Percentiles rank a stretch among this genome's conserved stretches.
Evolutionary conservation across 108 stramenopile species (phyloP).

Genomic region (Nitzschia sp.): DNA sequence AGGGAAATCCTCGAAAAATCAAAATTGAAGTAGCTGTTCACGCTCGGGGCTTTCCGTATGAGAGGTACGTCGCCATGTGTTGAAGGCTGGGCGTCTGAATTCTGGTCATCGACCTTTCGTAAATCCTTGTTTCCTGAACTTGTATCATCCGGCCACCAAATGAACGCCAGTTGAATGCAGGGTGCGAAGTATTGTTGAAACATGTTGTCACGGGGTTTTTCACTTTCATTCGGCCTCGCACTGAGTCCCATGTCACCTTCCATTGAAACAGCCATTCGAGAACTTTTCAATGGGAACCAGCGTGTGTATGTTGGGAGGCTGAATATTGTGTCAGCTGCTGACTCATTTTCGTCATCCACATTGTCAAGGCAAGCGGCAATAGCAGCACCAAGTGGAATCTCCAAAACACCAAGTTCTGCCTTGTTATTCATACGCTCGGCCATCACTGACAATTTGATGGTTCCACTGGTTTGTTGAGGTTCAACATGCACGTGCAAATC

Average conservation of each 20-base stretch:
- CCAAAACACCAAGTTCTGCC: conserved; percentile 70
- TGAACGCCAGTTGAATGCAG: conserved; percentile 68
- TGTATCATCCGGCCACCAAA: conserved; percentile 43
- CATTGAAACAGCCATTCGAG: conserved; percentile 51
- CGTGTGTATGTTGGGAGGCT: conserved; percentile 44
- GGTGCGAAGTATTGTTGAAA: conserved; percentile 68
- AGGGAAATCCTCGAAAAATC: conserved; percentile 58
- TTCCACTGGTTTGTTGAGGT: conserved; percentile 80
- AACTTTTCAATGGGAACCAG: conserved; percentile 80
- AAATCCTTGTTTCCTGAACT: not conserved
- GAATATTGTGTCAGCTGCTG: conserved; percentile 4
- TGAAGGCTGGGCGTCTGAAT: not conserved
- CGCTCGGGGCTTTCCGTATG: conserved; percentile 11
- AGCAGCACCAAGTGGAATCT: conserved; percentile 68
- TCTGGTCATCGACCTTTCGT: not conserved
- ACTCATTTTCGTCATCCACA: conserved; percentile 14
- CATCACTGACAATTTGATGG: conserved; percentile 70
- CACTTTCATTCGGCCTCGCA: conserved; percentile 55
- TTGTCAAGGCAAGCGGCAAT: conserved; percentile 69
- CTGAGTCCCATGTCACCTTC: conserved; percentile 80
- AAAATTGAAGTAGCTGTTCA: conserved; percentile 62
- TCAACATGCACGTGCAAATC: conserved; percentile 72
- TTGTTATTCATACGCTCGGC: conserved; percentile 65
- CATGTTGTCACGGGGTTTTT: conserved; percentile 59
- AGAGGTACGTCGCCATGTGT: not conserved